Evolutionary conservation across 208 protist genomes (phyloP), one percentile per base, ranked within the genome.

Genomic region (Leishmania braziliensis): DNA sequence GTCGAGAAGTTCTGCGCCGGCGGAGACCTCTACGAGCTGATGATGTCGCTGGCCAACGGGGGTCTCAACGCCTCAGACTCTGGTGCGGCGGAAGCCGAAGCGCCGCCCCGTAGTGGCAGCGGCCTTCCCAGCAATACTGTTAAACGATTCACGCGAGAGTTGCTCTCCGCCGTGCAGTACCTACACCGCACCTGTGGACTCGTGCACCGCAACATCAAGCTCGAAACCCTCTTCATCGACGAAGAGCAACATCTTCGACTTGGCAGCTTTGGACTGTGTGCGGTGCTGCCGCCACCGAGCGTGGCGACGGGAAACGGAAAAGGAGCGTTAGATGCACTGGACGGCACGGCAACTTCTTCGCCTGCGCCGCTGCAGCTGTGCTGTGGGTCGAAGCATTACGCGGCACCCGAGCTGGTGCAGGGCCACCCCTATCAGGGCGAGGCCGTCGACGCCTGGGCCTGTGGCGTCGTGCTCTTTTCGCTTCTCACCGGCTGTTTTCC

Each of bases 371-470:
- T 96, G 62, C 77, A 84, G 79, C 80, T 97, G 69, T 95, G 90
- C 80, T 97, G 92, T 62, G 95, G 93, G 5, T 95, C 95, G 50
- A 94, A 89, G 76, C 92, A 96, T 82, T 98, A 97, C 87, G 91
- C 93, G n/a, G 92, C 98, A 18, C 96, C 98, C 3, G 97, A 99
- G 87, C 86, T 99, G 48, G 83, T 99, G 39, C 75, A 86, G 69
- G 91, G 93, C 2, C 80, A 89, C 20, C 84, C 88, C 3, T 98
- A 99, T 88, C 92, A 96, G 36, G 98, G 98, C 18, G 80, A 88
- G 51, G 89, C 89, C 18, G 95, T 99, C 9, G 99, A 99, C 89
- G 98, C 97, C 88, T 99, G 98, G 98, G 91, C 94, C 5, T 94
- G 95, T 50, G 99, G 99, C 66, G 96, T 99, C 20, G 83, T 99